Conservation (phyloP, 225 moss, liverwort and hornwort species). For the Takakia lepidozioides region DNA sequence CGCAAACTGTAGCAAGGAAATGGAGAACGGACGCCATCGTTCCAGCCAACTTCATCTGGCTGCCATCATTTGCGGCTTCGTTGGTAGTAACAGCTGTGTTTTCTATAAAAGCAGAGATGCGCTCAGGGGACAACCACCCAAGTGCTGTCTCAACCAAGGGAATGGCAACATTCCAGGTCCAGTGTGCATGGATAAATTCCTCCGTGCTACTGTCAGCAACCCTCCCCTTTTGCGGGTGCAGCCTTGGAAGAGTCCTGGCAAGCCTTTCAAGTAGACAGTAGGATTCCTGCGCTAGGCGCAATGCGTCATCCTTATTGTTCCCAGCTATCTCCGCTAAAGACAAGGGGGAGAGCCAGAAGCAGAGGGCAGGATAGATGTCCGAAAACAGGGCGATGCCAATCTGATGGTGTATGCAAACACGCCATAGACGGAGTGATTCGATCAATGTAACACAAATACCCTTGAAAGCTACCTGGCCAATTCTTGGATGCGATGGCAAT, state of each 20-base stretch:
- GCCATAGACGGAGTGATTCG: slow-evolving; percentile 75
- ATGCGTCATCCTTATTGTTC: slow-evolving; percentile 14
- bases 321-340: slow-evolving; percentile 43
- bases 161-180: slow-evolving; percentile 89
- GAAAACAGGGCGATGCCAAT: slow-evolving; percentile 64
- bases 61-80: slow-evolving; percentile 10
- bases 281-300: slow-evolving; percentile 63
- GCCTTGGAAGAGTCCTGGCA: slow-evolving; percentile 60
- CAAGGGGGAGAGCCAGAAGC: slow-evolving; percentile 78
- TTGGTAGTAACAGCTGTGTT: slow-evolving; percentile 6
- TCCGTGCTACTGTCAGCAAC: slow-evolving; percentile 12
- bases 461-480: slow-evolving; percentile 12
- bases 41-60: slow-evolving; percentile 36
- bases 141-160: slow-evolving; percentile 80
- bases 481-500: slow-evolving; percentile 14
- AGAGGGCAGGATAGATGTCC: slow-evolving; percentile 76
- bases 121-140: slow-evolving; percentile 68
- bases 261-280: slow-evolving; percentile 69
- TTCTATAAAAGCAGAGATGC: slow-evolving; percentile 27
- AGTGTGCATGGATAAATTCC: slow-evolving; percentile 37
- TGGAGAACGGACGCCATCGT: slow-evolving; percentile 63
- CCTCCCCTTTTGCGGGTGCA: slow-evolving; percentile 43
- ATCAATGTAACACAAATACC: slow-evolving; percentile 27
- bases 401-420: slow-evolving; percentile 71
- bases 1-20: slow-evolving; percentile 74